Evolutionary conservation across 2,329 filamentous ascomycete species (phyloP), one percentile per base, ranked within the genome.

Genomic region (Scopulariopsis brevicaulis): DNA sequence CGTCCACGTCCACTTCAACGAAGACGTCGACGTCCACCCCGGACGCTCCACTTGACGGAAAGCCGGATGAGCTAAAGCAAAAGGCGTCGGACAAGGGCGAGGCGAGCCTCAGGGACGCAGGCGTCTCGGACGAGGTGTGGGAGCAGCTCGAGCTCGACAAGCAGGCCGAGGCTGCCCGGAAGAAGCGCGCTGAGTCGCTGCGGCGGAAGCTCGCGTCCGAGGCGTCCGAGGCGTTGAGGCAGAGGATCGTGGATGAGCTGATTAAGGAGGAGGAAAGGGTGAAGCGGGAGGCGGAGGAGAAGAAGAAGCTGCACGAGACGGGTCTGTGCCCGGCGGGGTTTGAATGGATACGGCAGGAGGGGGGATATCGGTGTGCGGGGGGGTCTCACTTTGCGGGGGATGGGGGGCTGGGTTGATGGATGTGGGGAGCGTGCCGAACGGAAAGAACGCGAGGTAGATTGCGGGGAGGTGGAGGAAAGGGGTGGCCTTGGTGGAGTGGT

Each of bases 331-430:
- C 74, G 0, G 43, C 58, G 20, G 86, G 85, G 0, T 90, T 54
- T 64, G 57, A 59, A 0, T 90, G 86, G 86, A 81, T 86, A 28
- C 81, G 79, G 63, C 77, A 85, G 63, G 48, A 2, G 1, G 65
- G 64, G 1, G 86, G 86, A 0, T 90, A 82, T 67, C 68, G 83
- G 5, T 89, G 86, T 69, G 75, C 76, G 0, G 86, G 79, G 0
- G 85, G 85, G 0, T 65, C 64, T 2, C 86, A 89, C 69, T 86
- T 65, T 59, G 68, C 84, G 20, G 8, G n/a, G n/a, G n/a, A 22
- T 5, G 46, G 20, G 20, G 46, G 3, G 1, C 5, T 50, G 2
- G 20, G 3, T 24, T 50, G n/a, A 46, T 7, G 46, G n/a, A 6
- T n/a, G 46, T 6, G 46, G 20, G 6, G 12, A 2, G 43, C 14